Conservation (phyloP, 2,329 filamentous ascomycete genomes). For the Pseudogymnoascus sp. region DNA sequence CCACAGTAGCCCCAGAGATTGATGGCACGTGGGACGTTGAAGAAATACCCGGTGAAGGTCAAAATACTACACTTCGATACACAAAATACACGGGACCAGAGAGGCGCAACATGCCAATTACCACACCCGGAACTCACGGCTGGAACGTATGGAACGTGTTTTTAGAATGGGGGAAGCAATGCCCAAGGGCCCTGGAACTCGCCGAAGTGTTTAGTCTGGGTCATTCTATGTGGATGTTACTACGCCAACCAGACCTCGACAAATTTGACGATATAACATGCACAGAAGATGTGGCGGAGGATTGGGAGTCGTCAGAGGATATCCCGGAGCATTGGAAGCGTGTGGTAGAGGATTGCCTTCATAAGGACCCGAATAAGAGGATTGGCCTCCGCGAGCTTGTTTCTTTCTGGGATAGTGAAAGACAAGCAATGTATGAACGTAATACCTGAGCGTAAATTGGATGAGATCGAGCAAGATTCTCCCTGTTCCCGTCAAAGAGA, state of each 20-base stretch:
- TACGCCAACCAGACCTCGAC: not conserved
- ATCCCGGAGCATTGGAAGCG: not conserved
- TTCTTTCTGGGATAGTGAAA: not conserved
- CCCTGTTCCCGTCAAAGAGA: not conserved
- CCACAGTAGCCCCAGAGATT: constrained; percentile 14
- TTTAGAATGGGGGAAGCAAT: not conserved
- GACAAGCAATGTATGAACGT: not conserved
- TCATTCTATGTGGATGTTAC: not conserved
- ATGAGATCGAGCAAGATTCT: not conserved
- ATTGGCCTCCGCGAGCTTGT: not conserved
- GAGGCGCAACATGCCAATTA: not conserved
- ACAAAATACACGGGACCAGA: not conserved
- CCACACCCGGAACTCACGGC: not conserved
- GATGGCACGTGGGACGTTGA: not conserved
- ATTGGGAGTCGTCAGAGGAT: not conserved
- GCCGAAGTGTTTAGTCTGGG: not conserved
- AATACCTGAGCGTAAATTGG: not conserved
- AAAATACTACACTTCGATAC: not conserved
- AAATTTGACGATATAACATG: not conserved
- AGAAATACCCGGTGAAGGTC: not conserved
- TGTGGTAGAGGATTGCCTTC: not conserved
- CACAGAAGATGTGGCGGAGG: not conserved
- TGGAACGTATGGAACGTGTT: not conserved
- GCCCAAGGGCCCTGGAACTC: not conserved
- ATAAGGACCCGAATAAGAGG: not conserved